phyloP scores from a whole-genome alignment of 768 basidiomycete genomes.

The Pleurotus salmoneostramineus region DNA sequence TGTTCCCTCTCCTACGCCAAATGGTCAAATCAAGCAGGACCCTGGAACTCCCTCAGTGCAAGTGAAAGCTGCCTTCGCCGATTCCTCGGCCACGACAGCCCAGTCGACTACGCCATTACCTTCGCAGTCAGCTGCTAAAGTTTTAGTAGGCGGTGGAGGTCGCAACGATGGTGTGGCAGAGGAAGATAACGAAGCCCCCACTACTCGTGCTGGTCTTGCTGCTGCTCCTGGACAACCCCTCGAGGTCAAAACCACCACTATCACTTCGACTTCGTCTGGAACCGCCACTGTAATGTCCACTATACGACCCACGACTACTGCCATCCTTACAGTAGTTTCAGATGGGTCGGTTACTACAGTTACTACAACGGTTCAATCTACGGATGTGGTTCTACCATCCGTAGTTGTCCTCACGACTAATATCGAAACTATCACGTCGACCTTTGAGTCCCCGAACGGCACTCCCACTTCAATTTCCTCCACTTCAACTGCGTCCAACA shows the following conservation, averaged over 20 bases:
- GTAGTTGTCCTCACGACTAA: not conserved
- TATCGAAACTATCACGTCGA: not conserved
- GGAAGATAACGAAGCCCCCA: too few species aligned
- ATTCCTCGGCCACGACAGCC: too few species aligned
- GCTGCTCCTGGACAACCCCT: too few species aligned
- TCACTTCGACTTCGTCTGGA: not conserved
- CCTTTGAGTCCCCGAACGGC: not conserved
- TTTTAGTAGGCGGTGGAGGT: too few species aligned
- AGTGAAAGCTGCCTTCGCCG: too few species aligned
- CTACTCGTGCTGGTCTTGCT: too few species aligned
- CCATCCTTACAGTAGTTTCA: not conserved
- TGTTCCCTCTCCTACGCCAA: too few species aligned
- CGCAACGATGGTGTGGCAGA: too few species aligned
- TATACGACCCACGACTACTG: not conserved
- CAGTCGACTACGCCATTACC: too few species aligned
- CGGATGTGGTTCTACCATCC: not conserved
- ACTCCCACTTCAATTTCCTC: not conserved
- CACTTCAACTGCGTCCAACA: not conserved
- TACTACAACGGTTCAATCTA: not conserved
- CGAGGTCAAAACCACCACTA: not conserved
- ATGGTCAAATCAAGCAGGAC: too few species aligned
- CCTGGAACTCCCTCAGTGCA: too few species aligned
- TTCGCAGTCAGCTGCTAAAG: too few species aligned
- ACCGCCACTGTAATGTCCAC: not conserved
- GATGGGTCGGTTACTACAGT: not conserved